Conservation (phyloP, 1,284 basidiomycete genomes). For the Calocybe gambosa region DNA sequence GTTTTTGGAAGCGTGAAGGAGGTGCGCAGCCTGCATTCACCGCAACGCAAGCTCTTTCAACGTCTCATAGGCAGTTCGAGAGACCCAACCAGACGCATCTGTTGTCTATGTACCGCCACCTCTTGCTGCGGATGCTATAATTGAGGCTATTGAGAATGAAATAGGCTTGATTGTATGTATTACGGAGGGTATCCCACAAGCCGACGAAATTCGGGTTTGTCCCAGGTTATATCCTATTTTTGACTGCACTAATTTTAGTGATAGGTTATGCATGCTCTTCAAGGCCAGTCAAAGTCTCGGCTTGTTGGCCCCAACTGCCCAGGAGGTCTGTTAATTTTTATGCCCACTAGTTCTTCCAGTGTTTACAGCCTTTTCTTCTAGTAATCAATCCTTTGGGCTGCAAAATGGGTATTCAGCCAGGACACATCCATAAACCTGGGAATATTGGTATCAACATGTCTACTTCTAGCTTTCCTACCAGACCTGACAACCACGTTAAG, state of each 20-base stretch:
- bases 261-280: constrained; percentile 89
- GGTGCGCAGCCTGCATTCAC: constrained; percentile 38
- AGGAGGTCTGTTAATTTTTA: constrained; percentile 39
- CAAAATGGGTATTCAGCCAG: constrained; percentile 99
- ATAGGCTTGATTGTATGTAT: constrained; percentile 95
- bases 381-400: constrained; percentile 96
- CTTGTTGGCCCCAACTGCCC: constrained; percentile 98
- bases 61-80: constrained; percentile 65
- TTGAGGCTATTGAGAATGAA: constrained; percentile 97
- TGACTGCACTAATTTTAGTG: background rate
- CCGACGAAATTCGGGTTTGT: constrained; percentile 83
- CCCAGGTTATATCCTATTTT: constrained; percentile 2
- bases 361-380: constrained; percentile 17
- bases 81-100: constrained; percentile 84
- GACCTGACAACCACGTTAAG: constrained; percentile 32
- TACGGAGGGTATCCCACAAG: constrained; percentile 95
- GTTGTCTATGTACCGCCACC: constrained; percentile 96
- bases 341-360: background rate
- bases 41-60: background rate
- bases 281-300: constrained; percentile 90
- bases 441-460: constrained; percentile 62
- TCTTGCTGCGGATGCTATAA: constrained; percentile 88
- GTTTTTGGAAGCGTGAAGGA: constrained; percentile 93
- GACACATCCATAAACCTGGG: constrained; percentile 94
- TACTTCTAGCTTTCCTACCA: background rate